Evolutionary conservation across 176 grass and related monocot genomes (phyloP), one percentile per base, ranked within the genome.

Genomic region (Hsuehochloa calcarea): DNA sequence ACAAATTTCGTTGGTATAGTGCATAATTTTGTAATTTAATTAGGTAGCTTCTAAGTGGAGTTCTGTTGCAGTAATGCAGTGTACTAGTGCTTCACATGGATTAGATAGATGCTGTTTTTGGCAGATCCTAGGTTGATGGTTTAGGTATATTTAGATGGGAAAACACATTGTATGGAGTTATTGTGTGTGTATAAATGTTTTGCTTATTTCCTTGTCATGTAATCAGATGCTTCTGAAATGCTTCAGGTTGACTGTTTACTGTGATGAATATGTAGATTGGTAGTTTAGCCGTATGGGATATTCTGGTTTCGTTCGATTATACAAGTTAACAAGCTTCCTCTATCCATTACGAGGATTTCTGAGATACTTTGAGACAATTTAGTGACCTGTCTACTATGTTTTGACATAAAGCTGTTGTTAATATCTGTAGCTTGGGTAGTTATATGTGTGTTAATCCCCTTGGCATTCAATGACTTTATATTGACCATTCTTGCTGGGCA

Each of bases 11-110:
- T 61, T 61, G 25, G 26, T 60, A 72, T 6, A 72, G 51, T 82
- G 43, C 81, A 86, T 65, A 10, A 61, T 52, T 50, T 80, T 73
- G 58, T 52, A 23, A n/a, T 86, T n/a, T 55, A 37, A 5, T 34
- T 54, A 56, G 76, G 65, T 78, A 20, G 29, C 7, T n/a, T 56
- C 79, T 25, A 70, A 38, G 12, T 61, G 25, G 45, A 15, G 25
- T 74, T 25, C 58, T 29, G 46, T 41, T 82, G 27, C 45, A 46
- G 8, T 76, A 45, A 45, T 45, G 10, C 44, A 15, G 46, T 16
- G 22, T 46, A 68, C n/a, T 50, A 50, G 75, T 74, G 38, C 22
- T 68, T 81, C 60, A 35, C 7, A 66, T 83, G 25, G 39, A 54
- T 54, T 49, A 17, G 23, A 50, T 62, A 25, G n/a, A 50, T 50